These are phyloP conservation scores for Trichoderma brevicompactum DNA, from an alignment of 2,329 filamentous ascomycete genomes.

Conservation along the genomic window DNA sequence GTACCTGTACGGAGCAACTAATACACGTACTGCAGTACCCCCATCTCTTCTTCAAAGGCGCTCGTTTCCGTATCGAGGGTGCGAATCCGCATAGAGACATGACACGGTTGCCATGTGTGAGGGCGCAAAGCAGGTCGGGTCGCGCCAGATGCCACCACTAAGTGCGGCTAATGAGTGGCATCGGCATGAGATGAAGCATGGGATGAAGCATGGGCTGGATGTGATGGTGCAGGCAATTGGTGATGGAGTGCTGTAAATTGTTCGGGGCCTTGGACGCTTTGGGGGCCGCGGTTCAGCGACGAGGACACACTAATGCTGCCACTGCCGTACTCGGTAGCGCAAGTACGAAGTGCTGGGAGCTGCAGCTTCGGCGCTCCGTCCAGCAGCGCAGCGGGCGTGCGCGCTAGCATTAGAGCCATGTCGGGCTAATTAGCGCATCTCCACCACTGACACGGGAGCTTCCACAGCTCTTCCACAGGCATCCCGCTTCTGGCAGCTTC, in stretches of 20 bases:
- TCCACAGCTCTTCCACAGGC: constrained; percentile 28
- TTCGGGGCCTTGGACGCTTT: constrained; percentile 7
- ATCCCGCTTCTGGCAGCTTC: constrained; percentile 26
- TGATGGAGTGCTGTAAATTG: background rate
- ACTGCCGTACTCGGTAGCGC: constrained; percentile 6
- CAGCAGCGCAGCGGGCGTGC: background rate
- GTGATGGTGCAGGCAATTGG: background rate
- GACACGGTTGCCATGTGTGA: constrained; percentile 9
- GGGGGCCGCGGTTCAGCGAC: background rate
- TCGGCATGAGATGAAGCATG: background rate
- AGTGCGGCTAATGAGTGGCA: constrained; percentile 2
- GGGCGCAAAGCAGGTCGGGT: background rate
- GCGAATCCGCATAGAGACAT: background rate
- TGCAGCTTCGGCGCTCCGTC: no score
- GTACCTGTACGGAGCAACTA: no score
- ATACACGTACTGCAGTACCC: background rate
- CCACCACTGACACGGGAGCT: constrained; percentile 27
- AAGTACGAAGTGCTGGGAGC: background rate
- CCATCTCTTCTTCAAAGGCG: no score
- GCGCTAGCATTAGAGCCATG: constrained; percentile 26
- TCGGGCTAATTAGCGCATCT: constrained; percentile 28
- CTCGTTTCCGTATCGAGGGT: background rate
- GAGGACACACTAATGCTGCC: constrained; percentile 14
- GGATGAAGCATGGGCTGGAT: constrained; percentile 1
- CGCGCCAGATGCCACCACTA: constrained; percentile 9